Conservation (phyloP, 441 rosid species). For the Raphanus hybrid region DNA sequence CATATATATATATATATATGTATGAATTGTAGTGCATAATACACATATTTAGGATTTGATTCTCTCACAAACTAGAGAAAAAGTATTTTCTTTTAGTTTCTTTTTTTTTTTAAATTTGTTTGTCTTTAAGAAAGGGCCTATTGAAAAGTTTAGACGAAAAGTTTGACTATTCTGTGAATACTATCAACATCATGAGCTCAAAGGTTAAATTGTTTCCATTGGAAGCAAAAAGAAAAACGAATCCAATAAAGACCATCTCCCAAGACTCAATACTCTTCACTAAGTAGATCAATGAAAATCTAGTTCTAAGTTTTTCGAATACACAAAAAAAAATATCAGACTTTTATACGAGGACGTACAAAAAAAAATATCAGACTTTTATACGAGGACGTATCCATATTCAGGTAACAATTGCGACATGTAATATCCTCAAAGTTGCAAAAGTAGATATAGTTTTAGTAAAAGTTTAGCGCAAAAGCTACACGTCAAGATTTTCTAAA, state of each 20-base stretch:
- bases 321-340: neutral
- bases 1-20: too few species aligned
- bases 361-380: neutral
- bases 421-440: constrained; percentile 1
- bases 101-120: neutral
- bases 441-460: neutral
- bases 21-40: constrained; percentile 4
- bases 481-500: neutral
- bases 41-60: neutral
- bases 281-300: neutral
- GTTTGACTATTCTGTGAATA: constrained; percentile 4
- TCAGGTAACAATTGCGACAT: neutral
- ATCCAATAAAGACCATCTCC: neutral
- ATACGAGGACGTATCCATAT: neutral
- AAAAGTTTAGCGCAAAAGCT: neutral
- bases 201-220: neutral
- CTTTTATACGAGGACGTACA: neutral
- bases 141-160: constrained; percentile 21
- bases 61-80: neutral
- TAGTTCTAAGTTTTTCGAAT: neutral
- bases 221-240: neutral
- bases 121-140: neutral
- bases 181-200: constrained; percentile 23
- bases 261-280: neutral
- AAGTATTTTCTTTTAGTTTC: neutral